Conservation (phyloP, 2,329 filamentous ascomycete species). For the Alternaria dauci region DNA sequence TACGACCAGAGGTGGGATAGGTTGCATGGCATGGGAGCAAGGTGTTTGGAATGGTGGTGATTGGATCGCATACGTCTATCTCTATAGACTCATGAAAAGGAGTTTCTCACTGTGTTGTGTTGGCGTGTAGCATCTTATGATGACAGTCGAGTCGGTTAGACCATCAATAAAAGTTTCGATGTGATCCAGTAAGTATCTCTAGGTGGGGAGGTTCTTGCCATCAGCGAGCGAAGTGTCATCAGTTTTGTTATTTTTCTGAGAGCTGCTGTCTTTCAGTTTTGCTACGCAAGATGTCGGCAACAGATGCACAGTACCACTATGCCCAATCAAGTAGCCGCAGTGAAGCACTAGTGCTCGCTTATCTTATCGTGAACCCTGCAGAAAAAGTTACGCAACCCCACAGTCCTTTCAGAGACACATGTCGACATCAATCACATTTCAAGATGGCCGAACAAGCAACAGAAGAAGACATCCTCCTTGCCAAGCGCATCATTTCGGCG, state of each 20-base stretch:
- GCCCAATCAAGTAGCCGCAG: conserved; percentile 15
- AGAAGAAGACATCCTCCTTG: conserved; percentile 48
- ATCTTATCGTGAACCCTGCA: conserved; percentile 21
- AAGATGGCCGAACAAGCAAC: conserved; percentile 46
- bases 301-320: neutral
- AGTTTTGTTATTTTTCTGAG: too few relatives aligned
- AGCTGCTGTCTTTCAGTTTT: neutral
- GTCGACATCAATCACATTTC: conserved; percentile 13
- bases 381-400: conserved; percentile 20
- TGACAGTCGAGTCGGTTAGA: neutral
- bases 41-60: conserved; percentile 17
- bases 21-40: conserved; percentile 22
- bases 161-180: conserved; percentile 1
- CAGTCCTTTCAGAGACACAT: conserved; percentile 11
- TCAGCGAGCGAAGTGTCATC: neutral
- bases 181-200: neutral
- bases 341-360: conserved; percentile 23
- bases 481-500: conserved; percentile 49
- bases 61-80: conserved; percentile 13
- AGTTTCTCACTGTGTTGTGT: conserved; percentile 7
- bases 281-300: neutral
- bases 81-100: conserved; percentile 11
- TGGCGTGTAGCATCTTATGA: conserved; percentile 18
- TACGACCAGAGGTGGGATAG: conserved; percentile 26
- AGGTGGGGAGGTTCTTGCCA: neutral